Conservation (phyloP, 805 yeast species). For the Hanseniaspora taiwanica region DNA sequence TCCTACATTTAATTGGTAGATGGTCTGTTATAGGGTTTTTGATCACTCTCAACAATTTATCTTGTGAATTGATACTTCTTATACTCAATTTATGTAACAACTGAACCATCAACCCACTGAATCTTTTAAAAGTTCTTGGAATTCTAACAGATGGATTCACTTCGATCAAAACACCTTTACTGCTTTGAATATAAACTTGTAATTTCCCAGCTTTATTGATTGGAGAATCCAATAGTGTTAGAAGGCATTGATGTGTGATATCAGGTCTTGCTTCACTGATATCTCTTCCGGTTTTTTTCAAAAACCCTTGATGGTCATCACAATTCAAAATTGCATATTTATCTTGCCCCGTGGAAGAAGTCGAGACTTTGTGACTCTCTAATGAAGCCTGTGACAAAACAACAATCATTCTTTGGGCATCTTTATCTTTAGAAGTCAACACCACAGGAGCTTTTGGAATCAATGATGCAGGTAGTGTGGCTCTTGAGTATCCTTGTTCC, state of each 20-base stretch:
- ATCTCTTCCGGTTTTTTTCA: conserved; percentile 93
- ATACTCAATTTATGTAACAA: conserved; percentile 83
- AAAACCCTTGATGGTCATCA: conserved; percentile 94
- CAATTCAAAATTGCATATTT: conserved; percentile 89
- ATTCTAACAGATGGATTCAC: conserved; percentile 94
- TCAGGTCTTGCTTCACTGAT: conserved; percentile 99
- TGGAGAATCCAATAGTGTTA: conserved; percentile 93
- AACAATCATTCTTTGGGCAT: conserved; percentile 76
- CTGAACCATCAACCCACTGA: conserved; percentile 96
- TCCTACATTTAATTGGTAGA: conserved; percentile 89
- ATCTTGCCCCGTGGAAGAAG: conserved; percentile 71
- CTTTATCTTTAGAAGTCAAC: conserved; percentile 72
- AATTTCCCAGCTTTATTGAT: conserved; percentile 93
- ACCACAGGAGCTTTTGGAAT: conserved; percentile 82
- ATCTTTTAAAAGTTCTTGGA: conserved; percentile 96
- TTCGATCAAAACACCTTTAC: conserved; percentile 87
- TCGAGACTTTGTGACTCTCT: conserved; percentile 83
- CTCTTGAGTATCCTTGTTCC: conserved; percentile 11
- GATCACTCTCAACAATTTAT: conserved; percentile 82
- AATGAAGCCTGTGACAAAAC: conserved; percentile 94
- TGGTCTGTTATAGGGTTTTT: conserved; percentile 97
- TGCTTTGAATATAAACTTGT: conserved; percentile 93
- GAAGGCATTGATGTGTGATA: conserved; percentile 92
- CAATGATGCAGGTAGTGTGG: conserved; percentile 49
- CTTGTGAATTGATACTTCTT: conserved; percentile 90